Base-by-base conservation (phyloP, 1,139 yeast species). In the Saccharomyces hybrid region DNA sequence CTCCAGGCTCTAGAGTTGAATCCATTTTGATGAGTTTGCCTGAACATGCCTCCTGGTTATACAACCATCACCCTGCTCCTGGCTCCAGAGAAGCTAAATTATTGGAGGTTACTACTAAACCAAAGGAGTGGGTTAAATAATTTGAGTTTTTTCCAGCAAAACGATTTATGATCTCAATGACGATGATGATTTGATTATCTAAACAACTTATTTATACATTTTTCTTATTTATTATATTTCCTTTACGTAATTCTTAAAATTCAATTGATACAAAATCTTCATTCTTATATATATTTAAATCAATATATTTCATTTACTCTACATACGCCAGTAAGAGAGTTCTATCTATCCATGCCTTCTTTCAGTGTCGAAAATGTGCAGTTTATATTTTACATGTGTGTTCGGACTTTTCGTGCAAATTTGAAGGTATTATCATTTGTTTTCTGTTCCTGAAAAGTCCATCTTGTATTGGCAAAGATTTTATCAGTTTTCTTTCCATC, bases 1-100 rank as follows among this genome's bases (percentile, higher is more conserved):
- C 99, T 1, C 99, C 99, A 1, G 97, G 96, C 7, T 87, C 97
- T 5, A 80, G 99, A 67, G 82, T 91, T 30, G 99, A 93, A 73
- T 83, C 91, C 63, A 93, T 93, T 60, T 78, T 93, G 68, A 90
- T 93, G 89, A 84, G 95, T 38, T 76, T 93, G 66, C 99, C 99
- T 13, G 78, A 83, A 54, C 85, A 90, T 51, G 98, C 97, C 27
- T 79, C 88, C 42, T 93, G 99, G 99, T 78, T 80, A 52, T 93
- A 93, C 70, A 83, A 88, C 68, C 88, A 89, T 69, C 87, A 86
- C 57, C 97, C 98, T 1, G 89, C 81, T 61, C 79, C 79, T 54
- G 96, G 90, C n/a, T 72, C 86, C n/a, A 81, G 80, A 59, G 99
- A 93, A 70, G 91, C 79, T 14, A 77, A 79, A 63, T 77, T 93